Conservation (phyloP, 2,329 filamentous ascomycete genomes). For the Mycosphaerella sp. region DNA sequence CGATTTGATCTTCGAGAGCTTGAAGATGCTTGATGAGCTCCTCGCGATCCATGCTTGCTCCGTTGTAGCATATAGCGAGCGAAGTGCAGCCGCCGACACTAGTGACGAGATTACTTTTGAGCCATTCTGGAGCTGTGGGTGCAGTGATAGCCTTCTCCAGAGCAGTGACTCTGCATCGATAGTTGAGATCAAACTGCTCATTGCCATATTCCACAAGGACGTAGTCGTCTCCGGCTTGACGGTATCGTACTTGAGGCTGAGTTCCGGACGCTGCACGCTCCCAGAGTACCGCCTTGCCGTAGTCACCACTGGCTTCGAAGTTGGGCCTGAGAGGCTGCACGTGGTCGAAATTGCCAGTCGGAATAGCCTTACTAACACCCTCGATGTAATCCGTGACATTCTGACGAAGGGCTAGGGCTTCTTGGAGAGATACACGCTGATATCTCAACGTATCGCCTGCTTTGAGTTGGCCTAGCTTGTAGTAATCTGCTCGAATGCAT, state of each 20-base stretch:
- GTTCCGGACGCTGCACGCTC: conserved; percentile 25
- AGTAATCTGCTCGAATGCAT: conserved; percentile 52
- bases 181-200: conserved; percentile 52
- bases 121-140: conserved; percentile 34
- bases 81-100: conserved; percentile 49
- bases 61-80: conserved; percentile 41
- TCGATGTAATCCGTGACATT: conserved; percentile 44
- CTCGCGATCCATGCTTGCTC: conserved; percentile 33
- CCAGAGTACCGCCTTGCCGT: conserved; percentile 30
- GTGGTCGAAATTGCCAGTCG: conserved; percentile 31
- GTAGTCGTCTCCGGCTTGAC: conserved; percentile 45
- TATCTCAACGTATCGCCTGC: conserved; percentile 52
- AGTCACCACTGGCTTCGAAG: conserved; percentile 23
- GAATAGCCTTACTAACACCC: conserved; percentile 39
- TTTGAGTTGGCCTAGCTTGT: conserved; percentile 58
- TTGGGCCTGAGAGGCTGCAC: conserved; percentile 31
- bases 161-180: conserved; percentile 51
- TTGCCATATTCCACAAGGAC: conserved; percentile 54
- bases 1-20: conserved; percentile 38
- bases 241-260: conserved; percentile 30
- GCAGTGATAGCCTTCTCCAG: conserved; percentile 46
- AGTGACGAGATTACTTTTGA: conserved; percentile 42
- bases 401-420: conserved; percentile 44
- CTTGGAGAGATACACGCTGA: conserved; percentile 46
- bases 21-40: conserved; percentile 38